These are phyloP conservation scores for Sporobolus alterniflorus DNA, from an alignment of 202 grass and related monocot genomes.

Conservation along the genomic window DNA sequence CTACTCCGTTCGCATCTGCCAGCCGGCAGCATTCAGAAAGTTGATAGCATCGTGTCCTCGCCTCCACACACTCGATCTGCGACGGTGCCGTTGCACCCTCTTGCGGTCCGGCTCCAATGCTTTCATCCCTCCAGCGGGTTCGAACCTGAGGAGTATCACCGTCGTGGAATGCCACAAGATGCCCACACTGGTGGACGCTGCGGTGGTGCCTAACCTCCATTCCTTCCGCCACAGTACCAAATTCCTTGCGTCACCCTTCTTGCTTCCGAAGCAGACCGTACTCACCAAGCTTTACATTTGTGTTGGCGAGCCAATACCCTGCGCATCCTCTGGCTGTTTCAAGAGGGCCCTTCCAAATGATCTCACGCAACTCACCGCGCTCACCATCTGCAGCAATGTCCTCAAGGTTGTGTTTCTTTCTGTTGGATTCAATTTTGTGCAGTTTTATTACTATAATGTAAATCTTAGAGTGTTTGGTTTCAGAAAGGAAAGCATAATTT, in stretches of 20 bases:
- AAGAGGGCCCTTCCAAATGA: conserved; percentile 32
- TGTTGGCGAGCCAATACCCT: not conserved
- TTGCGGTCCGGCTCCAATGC: not conserved
- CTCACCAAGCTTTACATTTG: conserved; percentile 56
- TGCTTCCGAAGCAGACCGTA: not conserved
- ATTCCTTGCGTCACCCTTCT: not conserved
- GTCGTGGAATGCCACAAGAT: conserved; percentile 22
- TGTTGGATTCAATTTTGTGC: not conserved
- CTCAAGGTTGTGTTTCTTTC: conserved; percentile 49
- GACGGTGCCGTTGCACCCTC: too few species aligned
- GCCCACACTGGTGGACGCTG: conserved; percentile 5
- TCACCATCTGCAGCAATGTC: conserved; percentile 58
- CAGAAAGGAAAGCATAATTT: too few species aligned
- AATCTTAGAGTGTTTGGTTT: too few species aligned
- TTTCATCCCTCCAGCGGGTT: not conserved
- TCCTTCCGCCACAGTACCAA: conserved; percentile 52
- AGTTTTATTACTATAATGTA: too few species aligned
- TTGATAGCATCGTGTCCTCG: conserved; percentile 12
- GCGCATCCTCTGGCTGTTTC: too few species aligned
- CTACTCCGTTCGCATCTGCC: not conserved
- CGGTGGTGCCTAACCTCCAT: conserved; percentile 30
- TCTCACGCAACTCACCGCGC: conserved; percentile 50
- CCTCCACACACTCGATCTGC: conserved; percentile 55
- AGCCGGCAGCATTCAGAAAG: not conserved
- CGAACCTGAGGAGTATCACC: conserved; percentile 42